A percentile compares a stretch with the other conserved stretches of the same genome.
These are phyloP conservation scores for Atkinsonella texensis DNA, from an alignment of 2,329 filamentous ascomycete genomes.

Conservation along the genomic window DNA sequence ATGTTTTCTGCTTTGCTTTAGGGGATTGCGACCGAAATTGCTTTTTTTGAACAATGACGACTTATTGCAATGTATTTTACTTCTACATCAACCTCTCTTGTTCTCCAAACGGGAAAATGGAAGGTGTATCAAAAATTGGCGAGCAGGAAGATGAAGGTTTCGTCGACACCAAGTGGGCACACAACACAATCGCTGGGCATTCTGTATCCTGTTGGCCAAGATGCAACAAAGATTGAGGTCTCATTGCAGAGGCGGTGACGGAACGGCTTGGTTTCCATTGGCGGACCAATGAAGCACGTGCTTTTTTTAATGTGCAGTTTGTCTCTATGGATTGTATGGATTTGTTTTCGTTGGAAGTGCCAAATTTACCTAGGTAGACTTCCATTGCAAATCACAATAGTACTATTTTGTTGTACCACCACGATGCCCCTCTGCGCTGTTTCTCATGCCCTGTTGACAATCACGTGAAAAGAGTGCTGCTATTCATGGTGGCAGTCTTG, in stretches of 20 bases:
- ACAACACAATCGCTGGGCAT: conserved; percentile 18
- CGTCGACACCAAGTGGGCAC: conserved; percentile 18
- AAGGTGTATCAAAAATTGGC: neutral
- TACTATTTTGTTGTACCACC: neutral
- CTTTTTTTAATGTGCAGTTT: conserved; percentile 4
- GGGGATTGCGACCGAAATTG: neutral
- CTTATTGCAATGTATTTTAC: conserved; percentile 6
- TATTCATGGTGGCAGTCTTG: no score
- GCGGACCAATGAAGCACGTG: conserved; percentile 3
- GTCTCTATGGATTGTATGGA: neutral
- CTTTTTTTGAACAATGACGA: conserved; percentile 1
- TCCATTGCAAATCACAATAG: neutral
- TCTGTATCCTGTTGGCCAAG: conserved; percentile 12
- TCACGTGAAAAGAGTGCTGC: no score
- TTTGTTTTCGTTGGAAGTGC: neutral
- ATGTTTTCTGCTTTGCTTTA: neutral
- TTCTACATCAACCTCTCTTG: neutral
- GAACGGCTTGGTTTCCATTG: neutral
- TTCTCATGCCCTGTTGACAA: no score
- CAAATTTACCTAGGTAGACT: neutral
- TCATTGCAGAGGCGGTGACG: conserved; percentile 1
- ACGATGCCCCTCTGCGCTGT: no score
- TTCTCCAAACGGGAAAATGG: neutral
- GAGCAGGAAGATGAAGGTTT: conserved; percentile 12
- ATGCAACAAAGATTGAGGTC: neutral